These are phyloP conservation scores for Kwoniella sp. DNA, from an alignment of 768 basidiomycete species.

Conservation along the genomic window DNA sequence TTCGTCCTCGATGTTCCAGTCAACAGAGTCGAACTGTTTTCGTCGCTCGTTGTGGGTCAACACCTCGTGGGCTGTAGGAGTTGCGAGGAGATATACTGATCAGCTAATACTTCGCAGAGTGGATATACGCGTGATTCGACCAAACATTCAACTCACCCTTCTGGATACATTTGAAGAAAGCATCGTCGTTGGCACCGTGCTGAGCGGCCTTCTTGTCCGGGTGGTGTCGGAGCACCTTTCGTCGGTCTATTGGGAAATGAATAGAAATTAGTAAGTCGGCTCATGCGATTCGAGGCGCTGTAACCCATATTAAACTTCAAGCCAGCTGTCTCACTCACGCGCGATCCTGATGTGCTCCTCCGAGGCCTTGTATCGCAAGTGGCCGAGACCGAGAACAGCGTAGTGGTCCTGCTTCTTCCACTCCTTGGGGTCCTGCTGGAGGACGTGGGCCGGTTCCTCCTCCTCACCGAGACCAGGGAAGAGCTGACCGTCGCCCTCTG, in stretches of 20 bases:
- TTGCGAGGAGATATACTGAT: not conserved
- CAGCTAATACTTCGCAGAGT: not conserved
- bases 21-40: constrained; percentile 95
- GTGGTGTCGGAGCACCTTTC: constrained; percentile 98
- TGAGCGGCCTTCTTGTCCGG: constrained; percentile 83
- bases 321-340: constrained; percentile 64
- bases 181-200: constrained; percentile 78
- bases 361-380: constrained; percentile 80
- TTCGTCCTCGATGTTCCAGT: constrained; percentile 75
- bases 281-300: not conserved
- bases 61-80: constrained; percentile 74
- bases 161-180: constrained; percentile 99
- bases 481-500: constrained; percentile 65
- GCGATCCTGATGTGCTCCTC: constrained; percentile 94
- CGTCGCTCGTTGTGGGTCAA: constrained; percentile 83
- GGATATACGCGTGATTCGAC: not conserved
- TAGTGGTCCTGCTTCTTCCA: constrained; percentile 99
- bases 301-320: not conserved
- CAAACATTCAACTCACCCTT: constrained; percentile 63
- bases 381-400: constrained; percentile 90
- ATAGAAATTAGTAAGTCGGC: not conserved
- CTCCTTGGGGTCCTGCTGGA: constrained; percentile 88
- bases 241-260: constrained; percentile 70
- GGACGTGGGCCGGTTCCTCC: constrained; percentile 70
- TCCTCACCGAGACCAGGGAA: constrained; percentile 94